Evolutionary conservation across 225 moss, liverwort and hornwort species (phyloP).

Genomic region (Neckera pumila): DNA sequence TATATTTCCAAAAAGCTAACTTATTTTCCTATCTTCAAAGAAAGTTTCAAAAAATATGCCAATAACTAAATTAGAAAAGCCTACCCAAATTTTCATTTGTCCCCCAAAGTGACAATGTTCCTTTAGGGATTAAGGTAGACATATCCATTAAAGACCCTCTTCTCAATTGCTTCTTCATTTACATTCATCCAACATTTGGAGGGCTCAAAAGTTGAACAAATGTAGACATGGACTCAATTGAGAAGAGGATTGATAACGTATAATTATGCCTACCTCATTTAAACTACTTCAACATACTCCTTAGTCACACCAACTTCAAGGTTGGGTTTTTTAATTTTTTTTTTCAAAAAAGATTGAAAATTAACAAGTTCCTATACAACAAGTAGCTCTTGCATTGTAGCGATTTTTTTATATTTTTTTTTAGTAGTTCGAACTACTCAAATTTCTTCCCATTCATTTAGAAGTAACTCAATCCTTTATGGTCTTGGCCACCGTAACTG

Average conservation of each 20-base stretch:
- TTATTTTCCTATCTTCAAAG: background rate
- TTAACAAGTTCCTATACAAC: background rate
- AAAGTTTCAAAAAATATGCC: background rate
- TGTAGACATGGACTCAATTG: background rate
- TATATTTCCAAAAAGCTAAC: background rate
- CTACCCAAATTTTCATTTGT: background rate
- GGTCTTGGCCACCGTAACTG: background rate
- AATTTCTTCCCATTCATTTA: background rate
- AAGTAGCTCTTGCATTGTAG: background rate
- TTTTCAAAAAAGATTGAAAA: background rate
- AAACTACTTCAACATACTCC: background rate
- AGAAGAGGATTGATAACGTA: fast-evolving
- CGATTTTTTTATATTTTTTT: too few relatives aligned
- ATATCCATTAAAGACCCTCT: background rate
- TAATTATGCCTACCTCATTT: background rate
- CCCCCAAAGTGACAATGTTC: fast-evolving
- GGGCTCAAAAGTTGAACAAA: background rate
- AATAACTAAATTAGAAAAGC: background rate
- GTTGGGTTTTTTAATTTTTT: background rate
- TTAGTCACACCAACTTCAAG: background rate
- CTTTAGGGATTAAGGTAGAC: fast-evolving
- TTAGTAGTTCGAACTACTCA: background rate
- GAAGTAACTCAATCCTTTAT: background rate
- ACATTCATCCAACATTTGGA: background rate
- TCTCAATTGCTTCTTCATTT: background rate